phyloP scores from a whole-genome alignment of 331 rosid species.

The Dryas integrifolia region DNA sequence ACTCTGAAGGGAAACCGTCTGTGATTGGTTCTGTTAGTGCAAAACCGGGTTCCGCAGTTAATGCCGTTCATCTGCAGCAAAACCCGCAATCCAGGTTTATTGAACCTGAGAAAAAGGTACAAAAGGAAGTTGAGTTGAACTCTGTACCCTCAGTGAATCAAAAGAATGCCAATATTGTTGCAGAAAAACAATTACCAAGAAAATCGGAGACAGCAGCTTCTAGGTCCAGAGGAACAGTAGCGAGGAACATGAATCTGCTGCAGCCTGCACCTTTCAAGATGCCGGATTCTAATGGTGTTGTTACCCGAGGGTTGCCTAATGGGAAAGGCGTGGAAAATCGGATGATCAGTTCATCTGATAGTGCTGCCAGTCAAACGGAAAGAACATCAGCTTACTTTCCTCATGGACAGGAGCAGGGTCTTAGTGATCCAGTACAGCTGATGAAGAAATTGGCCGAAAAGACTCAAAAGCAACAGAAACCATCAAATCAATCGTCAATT shows the following conservation, averaged over 20 bases:
- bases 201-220: constrained; percentile 44
- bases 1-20: constrained; percentile 42
- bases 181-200: constrained; percentile 48
- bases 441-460: constrained; percentile 57
- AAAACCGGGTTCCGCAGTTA: constrained; percentile 32
- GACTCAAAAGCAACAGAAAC: constrained; percentile 59
- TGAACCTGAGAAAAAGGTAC: constrained; percentile 45
- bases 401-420: constrained; percentile 51
- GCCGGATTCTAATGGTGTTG: constrained; percentile 52
- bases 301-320: constrained; percentile 48
- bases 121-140: constrained; percentile 59
- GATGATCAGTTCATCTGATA: constrained; percentile 46
- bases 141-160: constrained; percentile 50
- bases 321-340: constrained; percentile 46
- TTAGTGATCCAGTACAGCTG: constrained; percentile 51
- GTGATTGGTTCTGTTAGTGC: constrained; percentile 30
- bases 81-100: constrained; percentile 43
- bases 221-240: constrained; percentile 46
- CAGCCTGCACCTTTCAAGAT: constrained; percentile 52
- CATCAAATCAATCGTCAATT: constrained; percentile 42
- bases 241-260: constrained; percentile 41
- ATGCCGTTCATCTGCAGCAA: constrained; percentile 42
- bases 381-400: constrained; percentile 43
- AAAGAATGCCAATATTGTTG: constrained; percentile 43
- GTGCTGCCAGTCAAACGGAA: constrained; percentile 39